Percentiles rank a stretch among this genome's conserved stretches.
Conservation (phyloP, 768 basidiomycete genomes). For the Lanmaoa rubissima region DNA sequence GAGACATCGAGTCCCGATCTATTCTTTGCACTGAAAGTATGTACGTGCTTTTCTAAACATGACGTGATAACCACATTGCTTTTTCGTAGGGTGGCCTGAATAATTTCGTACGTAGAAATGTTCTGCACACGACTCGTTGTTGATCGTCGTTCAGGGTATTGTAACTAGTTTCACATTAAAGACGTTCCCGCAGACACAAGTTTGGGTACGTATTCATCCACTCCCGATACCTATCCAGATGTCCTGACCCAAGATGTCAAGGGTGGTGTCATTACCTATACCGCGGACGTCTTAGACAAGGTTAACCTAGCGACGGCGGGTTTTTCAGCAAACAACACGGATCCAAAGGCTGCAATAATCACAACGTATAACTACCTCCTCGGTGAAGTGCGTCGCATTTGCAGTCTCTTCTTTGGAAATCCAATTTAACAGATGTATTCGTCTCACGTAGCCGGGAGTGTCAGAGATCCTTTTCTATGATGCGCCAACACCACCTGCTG, state of each 20-base stretch:
- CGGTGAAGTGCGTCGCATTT: background rate
- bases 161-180: slow-evolving; percentile 57
- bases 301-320: slow-evolving; percentile 19
- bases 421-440: background rate
- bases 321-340: slow-evolving; percentile 18
- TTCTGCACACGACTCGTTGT: background rate
- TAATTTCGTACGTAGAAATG: slow-evolving; percentile 44
- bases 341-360: slow-evolving; percentile 36
- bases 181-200: slow-evolving; percentile 50
- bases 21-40: slow-evolving; percentile 46
- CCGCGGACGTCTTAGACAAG: slow-evolving; percentile 3
- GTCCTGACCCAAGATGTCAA: slow-evolving; percentile 14
- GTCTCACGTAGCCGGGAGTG: slow-evolving; percentile 4
- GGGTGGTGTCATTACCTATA: slow-evolving; percentile 47
- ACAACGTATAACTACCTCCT: slow-evolving; percentile 39
- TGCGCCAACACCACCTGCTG: slow-evolving; percentile 29
- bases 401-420: background rate
- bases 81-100: slow-evolving; percentile 55
- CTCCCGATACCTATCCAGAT: background rate
- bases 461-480: slow-evolving; percentile 54
- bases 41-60: background rate
- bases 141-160: slow-evolving; percentile 41
- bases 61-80: background rate
- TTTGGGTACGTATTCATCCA: slow-evolving; percentile 50
- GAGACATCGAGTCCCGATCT: slow-evolving; percentile 36